Evolutionary conservation across 371 early-diverging fungal species (phyloP), one percentile per base, ranked within the genome.

Genomic region (Blastocladiella emersonii): DNA sequence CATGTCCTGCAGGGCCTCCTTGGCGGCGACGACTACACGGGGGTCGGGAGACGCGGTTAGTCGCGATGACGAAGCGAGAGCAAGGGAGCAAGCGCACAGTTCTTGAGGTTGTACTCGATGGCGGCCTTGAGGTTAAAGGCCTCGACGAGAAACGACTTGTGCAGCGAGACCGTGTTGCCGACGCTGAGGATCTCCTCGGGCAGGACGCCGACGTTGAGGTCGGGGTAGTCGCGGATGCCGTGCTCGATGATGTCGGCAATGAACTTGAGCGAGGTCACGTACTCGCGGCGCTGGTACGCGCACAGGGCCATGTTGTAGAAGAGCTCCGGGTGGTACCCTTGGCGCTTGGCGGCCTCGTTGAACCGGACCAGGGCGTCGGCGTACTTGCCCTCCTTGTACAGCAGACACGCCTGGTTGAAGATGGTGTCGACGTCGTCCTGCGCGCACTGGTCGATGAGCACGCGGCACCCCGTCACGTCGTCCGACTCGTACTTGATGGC

Each of bases 111-210:
- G 67, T 75, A 79, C 63, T 78, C 78, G 51, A 81, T 78, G 0
- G 81, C 78, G 2, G 81, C 81, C 67, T 81, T 81, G 27, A 81
- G 71, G 63, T 81, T 81, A 65, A 79, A 81, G 0, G 76, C 78
- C 65, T 81, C 81, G 43, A 81, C 66, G 19, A 81, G 64, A 56
- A 71, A 77, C 19, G 74, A 75, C 59, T 79, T 77, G 67, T 81
- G 79, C 37, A 81, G 69, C 4, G 72, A 43, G 59, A 71, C 74
- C 23, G 76, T 71, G 69, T 81, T 81, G 35, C 76, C 79, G n/a
- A 79, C 78, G 61, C 72, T 74, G 55, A 74, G 68, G 32, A 80
- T 72, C 57, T 78, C 78, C 66, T 80, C 79, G 15, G 75, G 72
- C 15, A 76, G 76, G 74, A 77, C 76, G 1, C 78, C 81, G 27